Conservation (phyloP, 805 yeast species). For the Candida namnaoensis region DNA sequence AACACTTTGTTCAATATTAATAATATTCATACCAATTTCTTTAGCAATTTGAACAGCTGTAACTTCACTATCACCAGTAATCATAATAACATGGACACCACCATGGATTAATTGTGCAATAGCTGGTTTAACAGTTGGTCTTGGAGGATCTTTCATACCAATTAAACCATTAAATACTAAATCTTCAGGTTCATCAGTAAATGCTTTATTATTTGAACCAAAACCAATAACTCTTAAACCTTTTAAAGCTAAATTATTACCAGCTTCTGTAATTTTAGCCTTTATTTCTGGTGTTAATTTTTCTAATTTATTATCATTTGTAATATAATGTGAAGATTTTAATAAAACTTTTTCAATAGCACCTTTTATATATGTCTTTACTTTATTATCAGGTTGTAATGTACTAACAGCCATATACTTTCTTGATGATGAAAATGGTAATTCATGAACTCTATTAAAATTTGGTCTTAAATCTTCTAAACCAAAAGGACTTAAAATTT, state of each 20-base stretch:
- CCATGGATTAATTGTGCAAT: conserved; percentile 74
- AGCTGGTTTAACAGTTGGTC: conserved; percentile 74
- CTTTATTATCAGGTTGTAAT: conserved; percentile 50
- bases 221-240: conserved; percentile 85
- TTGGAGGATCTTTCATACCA: conserved; percentile 98
- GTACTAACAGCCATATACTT: conserved; percentile 86
- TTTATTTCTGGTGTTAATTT: conserved; percentile 46
- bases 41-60: conserved; percentile 82
- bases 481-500: conserved; percentile 61
- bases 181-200: conserved; percentile 40
- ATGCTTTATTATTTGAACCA: conserved; percentile 42
- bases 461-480: conserved; percentile 61
- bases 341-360: conserved; percentile 72
- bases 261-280: conserved; percentile 42
- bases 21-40: conserved; percentile 82
- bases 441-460: conserved; percentile 54
- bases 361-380: conserved; percentile 74
- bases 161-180: conserved; percentile 77
- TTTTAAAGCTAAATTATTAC: conserved; percentile 61
- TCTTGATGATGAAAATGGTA: conserved; percentile 77
- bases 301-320: conserved; percentile 48
- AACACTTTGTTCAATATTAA: conserved; percentile 56
- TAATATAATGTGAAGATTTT: conserved; percentile 50
- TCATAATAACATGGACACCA: conserved; percentile 97
- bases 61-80: conserved; percentile 88